Evolutionary conservation across 441 rosid genomes (phyloP).

Genomic region (Adansonia gregorii): DNA sequence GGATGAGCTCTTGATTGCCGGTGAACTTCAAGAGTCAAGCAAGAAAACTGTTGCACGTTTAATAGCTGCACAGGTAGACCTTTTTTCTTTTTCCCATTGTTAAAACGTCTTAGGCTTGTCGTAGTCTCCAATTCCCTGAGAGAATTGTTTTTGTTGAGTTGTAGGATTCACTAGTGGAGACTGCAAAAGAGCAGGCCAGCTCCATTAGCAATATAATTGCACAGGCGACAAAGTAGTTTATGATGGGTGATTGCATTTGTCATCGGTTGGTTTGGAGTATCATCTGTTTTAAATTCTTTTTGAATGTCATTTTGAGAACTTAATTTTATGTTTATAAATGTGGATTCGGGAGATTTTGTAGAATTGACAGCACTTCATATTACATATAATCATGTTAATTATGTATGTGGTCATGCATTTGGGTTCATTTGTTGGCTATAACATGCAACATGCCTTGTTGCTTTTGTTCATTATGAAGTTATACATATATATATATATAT

Average conservation of each 20-base stretch:
- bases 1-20: constrained; percentile 90
- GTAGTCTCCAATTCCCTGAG: constrained; percentile 23
- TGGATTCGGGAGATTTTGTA: constrained; percentile 13
- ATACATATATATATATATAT: too few species aligned
- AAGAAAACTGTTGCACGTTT: constrained; percentile 89
- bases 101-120: background rate
- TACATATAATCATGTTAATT: background rate
- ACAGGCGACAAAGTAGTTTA: constrained; percentile 64
- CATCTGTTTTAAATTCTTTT: constrained; percentile 12
- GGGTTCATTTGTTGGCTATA: background rate
- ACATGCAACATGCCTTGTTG: background rate
- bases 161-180: constrained; percentile 73
- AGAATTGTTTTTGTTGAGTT: constrained; percentile 1
- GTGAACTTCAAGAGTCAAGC: constrained; percentile 98
- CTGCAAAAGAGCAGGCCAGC: constrained; percentile 71
- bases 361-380: background rate
- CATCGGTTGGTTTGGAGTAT: constrained; percentile 21
- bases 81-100: constrained; percentile 19
- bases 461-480: background rate
- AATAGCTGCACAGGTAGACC: constrained; percentile 78
- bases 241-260: constrained; percentile 22
- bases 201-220: constrained; percentile 74
- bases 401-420: constrained; percentile 11
- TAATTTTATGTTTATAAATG: constrained; percentile 21
- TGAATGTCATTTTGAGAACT: constrained; percentile 25